phyloP scores from a whole-genome alignment of 2,329 filamentous ascomycete species.

The Fusarium vanettenii region DNA sequence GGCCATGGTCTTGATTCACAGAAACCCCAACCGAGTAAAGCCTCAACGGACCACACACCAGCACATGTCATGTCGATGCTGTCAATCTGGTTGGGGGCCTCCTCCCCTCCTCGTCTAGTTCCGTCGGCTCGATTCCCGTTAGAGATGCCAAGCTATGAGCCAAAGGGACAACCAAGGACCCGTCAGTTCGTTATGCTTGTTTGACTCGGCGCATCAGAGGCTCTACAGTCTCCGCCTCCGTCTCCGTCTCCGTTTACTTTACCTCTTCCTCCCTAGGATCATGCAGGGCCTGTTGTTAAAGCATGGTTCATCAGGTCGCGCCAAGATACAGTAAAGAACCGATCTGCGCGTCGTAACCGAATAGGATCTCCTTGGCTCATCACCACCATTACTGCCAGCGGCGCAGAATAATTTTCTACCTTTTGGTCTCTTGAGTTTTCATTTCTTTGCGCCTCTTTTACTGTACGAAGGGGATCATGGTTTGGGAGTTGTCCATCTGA shows the following conservation, averaged over 20 bases:
- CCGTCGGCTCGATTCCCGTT: conserved; percentile 16
- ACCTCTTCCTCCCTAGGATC: conserved; percentile 16
- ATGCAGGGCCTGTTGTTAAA: conserved; percentile 5
- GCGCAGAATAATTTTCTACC: not conserved
- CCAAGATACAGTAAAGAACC: conserved; percentile 4
- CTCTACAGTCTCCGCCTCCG: conserved; percentile 20
- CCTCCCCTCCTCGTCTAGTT: conserved; percentile 22
- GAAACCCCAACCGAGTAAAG: conserved; percentile 6
- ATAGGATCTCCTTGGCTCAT: not conserved
- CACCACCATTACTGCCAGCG: not conserved
- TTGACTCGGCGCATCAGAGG: conserved; percentile 9
- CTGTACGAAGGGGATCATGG: not conserved
- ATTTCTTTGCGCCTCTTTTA: not conserved
- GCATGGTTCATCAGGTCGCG: conserved; percentile 1
- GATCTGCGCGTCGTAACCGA: not conserved
- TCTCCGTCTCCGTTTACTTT: conserved; percentile 2
- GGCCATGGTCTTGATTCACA: conserved; percentile 2
- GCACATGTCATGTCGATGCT: not conserved
- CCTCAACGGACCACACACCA: not conserved
- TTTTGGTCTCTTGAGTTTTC: not conserved
- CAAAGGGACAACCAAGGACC: not conserved
- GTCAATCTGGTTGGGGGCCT: not conserved
- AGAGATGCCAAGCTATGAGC: conserved; percentile 24
- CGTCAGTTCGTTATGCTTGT: conserved; percentile 32
- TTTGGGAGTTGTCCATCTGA: not conserved